phyloP scores from a whole-genome alignment of 257 asterid species.

The Fraxinus quadrangulata region DNA sequence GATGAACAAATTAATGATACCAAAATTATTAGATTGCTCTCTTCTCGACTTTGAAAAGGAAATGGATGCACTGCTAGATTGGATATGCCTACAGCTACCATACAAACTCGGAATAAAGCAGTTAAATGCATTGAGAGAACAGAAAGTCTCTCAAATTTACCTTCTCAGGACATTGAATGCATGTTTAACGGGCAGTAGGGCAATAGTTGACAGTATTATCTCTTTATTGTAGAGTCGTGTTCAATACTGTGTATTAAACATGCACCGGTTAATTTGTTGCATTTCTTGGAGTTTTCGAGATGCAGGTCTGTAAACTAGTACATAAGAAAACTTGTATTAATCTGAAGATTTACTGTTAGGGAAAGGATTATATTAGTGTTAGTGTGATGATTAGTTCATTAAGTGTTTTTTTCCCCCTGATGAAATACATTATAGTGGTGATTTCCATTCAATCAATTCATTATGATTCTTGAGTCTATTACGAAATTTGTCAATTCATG shows the following conservation, averaged over 20 bases:
- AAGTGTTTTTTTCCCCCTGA: neutral
- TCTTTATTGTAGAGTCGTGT: neutral
- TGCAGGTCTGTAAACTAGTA: neutral
- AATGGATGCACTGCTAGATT: slow-evolving; percentile 66
- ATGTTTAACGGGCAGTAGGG: neutral
- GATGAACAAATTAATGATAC: slow-evolving; percentile 55
- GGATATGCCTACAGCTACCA: slow-evolving; percentile 83
- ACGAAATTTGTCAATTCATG: neutral
- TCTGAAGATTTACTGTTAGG: neutral
- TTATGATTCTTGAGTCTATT: too few species aligned
- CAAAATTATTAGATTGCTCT: slow-evolving; percentile 81
- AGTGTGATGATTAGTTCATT: neutral
- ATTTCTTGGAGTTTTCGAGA: neutral
- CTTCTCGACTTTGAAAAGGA: slow-evolving; percentile 83
- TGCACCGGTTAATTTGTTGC: neutral
- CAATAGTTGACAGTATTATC: neutral
- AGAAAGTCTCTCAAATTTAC: slow-evolving; percentile 39
- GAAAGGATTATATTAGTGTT: neutral
- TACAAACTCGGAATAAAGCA: slow-evolving; percentile 50
- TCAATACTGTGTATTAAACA: neutral
- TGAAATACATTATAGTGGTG: neutral
- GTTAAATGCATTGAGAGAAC: slow-evolving; percentile 47
- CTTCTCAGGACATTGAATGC: neutral
- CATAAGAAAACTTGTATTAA: neutral
- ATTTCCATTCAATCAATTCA: neutral